These are phyloP conservation scores for Pythium folliculosum DNA, from an alignment of 352 stramenopile species.

Conservation along the genomic window DNA sequence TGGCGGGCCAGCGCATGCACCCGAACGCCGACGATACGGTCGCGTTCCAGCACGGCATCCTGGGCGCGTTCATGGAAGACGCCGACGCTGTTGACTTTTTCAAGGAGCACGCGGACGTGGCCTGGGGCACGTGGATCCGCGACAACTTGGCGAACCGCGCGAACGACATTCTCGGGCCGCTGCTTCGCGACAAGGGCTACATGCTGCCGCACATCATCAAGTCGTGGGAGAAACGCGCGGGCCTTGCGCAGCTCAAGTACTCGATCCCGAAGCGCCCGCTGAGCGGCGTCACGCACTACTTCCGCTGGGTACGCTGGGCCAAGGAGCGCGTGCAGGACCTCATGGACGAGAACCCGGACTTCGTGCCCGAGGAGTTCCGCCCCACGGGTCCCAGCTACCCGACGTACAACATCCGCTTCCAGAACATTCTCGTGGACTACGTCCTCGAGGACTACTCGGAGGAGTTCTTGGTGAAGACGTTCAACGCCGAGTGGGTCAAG, in stretches of 20 bases:
- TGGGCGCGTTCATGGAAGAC: conserved; percentile 59
- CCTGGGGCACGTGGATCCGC: conserved; percentile 50
- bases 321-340: conserved; percentile 67
- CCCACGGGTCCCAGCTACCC: conserved; percentile 52
- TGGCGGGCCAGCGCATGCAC: conserved; percentile 40
- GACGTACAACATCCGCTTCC: conserved; percentile 57
- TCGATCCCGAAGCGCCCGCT: conserved; percentile 49
- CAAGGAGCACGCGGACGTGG: conserved; percentile 48
- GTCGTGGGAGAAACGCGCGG: conserved; percentile 57
- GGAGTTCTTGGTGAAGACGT: conserved; percentile 36
- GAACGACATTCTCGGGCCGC: conserved; percentile 47
- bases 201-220: conserved; percentile 71
- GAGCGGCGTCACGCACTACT: conserved; percentile 64
- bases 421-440: conserved; percentile 52
- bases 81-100: conserved; percentile 53
- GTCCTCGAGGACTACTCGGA: conserved; percentile 52
- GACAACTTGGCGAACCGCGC: conserved; percentile 45
- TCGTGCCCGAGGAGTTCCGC: conserved; percentile 38
- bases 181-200: conserved; percentile 55
- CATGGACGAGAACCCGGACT: conserved; percentile 35
- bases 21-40: conserved; percentile 45
- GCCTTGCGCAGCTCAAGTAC: conserved; percentile 45
- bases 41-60: conserved; percentile 51
- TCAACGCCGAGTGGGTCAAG: conserved; percentile 46
- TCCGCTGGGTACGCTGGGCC: conserved; percentile 65